These are phyloP conservation scores for Calonectria multiphialidica DNA, from an alignment of 2,329 filamentous ascomycete species.

Conservation along the genomic window DNA sequence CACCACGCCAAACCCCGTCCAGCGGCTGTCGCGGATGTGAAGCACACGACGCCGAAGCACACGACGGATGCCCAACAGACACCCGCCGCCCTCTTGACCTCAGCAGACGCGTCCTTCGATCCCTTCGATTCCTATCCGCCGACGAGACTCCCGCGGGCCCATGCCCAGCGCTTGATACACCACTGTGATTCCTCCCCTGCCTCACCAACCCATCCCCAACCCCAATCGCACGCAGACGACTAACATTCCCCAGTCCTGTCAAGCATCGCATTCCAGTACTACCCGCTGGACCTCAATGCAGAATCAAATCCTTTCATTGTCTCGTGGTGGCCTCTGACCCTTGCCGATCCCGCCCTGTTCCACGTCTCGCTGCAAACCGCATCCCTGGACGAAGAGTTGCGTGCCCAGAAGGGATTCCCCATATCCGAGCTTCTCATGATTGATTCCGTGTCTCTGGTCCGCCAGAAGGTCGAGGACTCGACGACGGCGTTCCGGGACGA, in stretches of 20 bases:
- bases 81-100: slow-evolving; percentile 31
- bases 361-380: slow-evolving; percentile 71
- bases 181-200: slow-evolving; percentile 58
- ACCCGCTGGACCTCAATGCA: slow-evolving; percentile 66
- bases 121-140: slow-evolving; percentile 69
- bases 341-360: slow-evolving; percentile 67
- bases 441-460: slow-evolving; percentile 65
- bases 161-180: slow-evolving; percentile 68
- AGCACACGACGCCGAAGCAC: neutral
- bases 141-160: slow-evolving; percentile 62
- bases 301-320: slow-evolving; percentile 68
- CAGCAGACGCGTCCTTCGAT: slow-evolving; percentile 56
- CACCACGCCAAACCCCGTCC: neutral
- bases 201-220: neutral
- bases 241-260: slow-evolving; percentile 59
- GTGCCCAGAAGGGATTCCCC: slow-evolving; percentile 64
- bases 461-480: slow-evolving; percentile 61
- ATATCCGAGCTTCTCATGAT: slow-evolving; percentile 68
- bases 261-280: slow-evolving; percentile 71
- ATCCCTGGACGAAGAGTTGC: slow-evolving; percentile 65
- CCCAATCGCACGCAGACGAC: slow-evolving; percentile 17
- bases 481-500: slow-evolving; percentile 63
- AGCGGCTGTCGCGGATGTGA: neutral
- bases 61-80: neutral
- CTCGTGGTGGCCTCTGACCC: slow-evolving; percentile 70